Evolutionary conservation across 2,329 filamentous ascomycete species (phyloP), one percentile per base, ranked within the genome.

Genomic region (Tolypocladium sp.): DNA sequence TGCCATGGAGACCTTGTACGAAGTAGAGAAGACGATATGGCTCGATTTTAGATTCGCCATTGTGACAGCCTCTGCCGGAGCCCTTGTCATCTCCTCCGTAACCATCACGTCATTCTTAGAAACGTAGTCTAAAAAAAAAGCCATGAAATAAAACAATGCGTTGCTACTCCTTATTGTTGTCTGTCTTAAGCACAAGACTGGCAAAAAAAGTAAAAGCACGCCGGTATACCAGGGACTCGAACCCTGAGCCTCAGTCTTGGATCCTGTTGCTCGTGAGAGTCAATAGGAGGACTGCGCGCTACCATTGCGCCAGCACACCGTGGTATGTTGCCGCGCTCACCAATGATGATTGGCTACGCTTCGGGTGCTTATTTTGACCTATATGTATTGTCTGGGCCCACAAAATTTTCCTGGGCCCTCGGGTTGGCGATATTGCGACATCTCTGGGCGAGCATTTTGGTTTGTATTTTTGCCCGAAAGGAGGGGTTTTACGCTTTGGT

Each of bases 191-290:
- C n/a, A n/a, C n/a, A n/a, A n/a, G n/a, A n/a, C n/a, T n/a, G n/a
- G n/a, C 15, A 27, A 27, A 40, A 49, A 49, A 37, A 58, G 3
- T 12, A 41, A 58, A 27, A 55, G 25, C 46, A 58, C 49, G 46
- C 56, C 70, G 69, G 65, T 69, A 65, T 64, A 72, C 70, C 70
- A 71, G 71, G 71, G 71, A 73, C 70, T 73, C 71, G 71, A 73
- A 73, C 71, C 71, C 71, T 71, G 69, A 73, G 66, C 71, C 71
- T 72, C 70, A 72, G 71, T 71, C 71, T 73, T 46, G 27, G 27
- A 15, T 52, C 52, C 56, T 37, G 33, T 40, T 58, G 33, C 35
- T 22, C 33, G 15, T 27, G 8, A 25, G 33, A 49, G 30, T 15
- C 25, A 60, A 37, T 73, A 73, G 71, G 70, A 72, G 70, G 70